phyloP scores from a whole-genome alignment of 495 filamentous ascomycete genomes.

The Chaetomium fimeti region DNA sequence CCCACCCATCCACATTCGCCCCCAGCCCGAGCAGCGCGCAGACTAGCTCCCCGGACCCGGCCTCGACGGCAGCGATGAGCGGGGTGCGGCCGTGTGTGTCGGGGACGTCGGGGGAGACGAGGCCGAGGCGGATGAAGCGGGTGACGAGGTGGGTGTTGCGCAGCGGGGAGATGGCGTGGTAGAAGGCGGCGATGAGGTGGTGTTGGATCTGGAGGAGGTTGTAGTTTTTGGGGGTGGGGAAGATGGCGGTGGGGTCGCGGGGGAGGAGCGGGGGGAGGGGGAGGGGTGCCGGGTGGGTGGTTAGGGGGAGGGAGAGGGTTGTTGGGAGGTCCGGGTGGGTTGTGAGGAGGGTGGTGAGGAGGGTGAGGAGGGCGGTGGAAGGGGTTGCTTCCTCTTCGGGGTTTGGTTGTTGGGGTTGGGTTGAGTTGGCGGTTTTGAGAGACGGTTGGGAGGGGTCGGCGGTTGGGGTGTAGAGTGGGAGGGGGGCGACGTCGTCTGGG shows the following conservation, averaged over 20 bases:
- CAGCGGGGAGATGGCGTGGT: constrained; percentile 19
- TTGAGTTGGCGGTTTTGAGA: not conserved
- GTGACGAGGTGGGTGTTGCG: constrained; percentile 27
- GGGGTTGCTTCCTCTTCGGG: not conserved
- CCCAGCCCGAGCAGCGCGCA: constrained; percentile 35
- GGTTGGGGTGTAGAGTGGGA: constrained; percentile 22
- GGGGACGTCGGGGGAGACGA: constrained; percentile 35
- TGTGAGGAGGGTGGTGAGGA: not conserved
- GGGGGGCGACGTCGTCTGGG: constrained; percentile 11
- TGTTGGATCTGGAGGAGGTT: constrained; percentile 11
- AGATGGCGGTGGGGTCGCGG: not conserved
- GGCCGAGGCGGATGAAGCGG: constrained; percentile 24
- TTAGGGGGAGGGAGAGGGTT: constrained; percentile 22
- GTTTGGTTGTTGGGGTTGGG: not conserved
- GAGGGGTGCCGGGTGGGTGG: not conserved
- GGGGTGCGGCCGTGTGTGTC: constrained; percentile 31
- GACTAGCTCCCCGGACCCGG: constrained; percentile 33
- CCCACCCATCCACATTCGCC: constrained; percentile 32
- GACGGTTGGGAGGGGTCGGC: not conserved
- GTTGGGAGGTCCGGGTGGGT: not conserved
- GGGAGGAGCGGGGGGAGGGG: not conserved
- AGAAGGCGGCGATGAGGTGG: constrained; percentile 29
- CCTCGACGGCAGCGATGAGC: constrained; percentile 38
- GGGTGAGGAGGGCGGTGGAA: not conserved
- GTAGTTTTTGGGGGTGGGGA: not conserved